Base-by-base conservation (phyloP, 805 yeast genomes). In the Zygoascus bituminiphila region DNA sequence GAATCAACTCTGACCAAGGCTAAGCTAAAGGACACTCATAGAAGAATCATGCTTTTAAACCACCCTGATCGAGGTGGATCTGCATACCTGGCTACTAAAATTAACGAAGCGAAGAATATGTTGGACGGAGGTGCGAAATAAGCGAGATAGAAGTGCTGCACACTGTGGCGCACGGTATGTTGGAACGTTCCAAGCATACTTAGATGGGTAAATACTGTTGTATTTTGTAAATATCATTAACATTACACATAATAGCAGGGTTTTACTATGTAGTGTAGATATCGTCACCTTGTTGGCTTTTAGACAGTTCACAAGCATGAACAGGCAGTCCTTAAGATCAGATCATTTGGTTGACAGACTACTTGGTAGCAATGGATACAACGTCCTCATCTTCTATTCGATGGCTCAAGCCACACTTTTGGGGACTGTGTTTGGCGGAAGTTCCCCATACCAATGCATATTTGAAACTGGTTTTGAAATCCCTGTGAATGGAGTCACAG, bases 361-460 rank as follows among this genome's bases (percentile, higher is more conserved):
- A 88, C 69, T 88, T 91, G 19, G 96, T 80, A 44, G 91, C 88
- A 49, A 91, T 79, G 45, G 93, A 82, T 20, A 93, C 91, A 15
- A 91, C 98, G 63, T 91, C 98, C 62, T 89, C 97, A 62, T 91
- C 98, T 57, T 85, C 79, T 12, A 93, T 82, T 33, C 71, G 70
- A 63, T 91, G 98, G 53, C 63, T 77, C 49, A 91, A 71, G 0
- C 98, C 98, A 72, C 98, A 91, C 62, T 91, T 91, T 62, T 91
- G 98, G 3, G 98, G 98, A 31, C 91, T 86, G 62, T 88, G 95
- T 64, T 93, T 93, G 5, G 97, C 84, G 42, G 94, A 82, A 1
- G 89, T 80, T 0, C 98, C 98, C 97, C 98, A 91, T 5, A 91
- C 96, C 60, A 88, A 68, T 0, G 98, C 98, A 63, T 89, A 88